phyloP scores from a whole-genome alignment of 1,139 yeast species.

The Pichia sp. region DNA sequence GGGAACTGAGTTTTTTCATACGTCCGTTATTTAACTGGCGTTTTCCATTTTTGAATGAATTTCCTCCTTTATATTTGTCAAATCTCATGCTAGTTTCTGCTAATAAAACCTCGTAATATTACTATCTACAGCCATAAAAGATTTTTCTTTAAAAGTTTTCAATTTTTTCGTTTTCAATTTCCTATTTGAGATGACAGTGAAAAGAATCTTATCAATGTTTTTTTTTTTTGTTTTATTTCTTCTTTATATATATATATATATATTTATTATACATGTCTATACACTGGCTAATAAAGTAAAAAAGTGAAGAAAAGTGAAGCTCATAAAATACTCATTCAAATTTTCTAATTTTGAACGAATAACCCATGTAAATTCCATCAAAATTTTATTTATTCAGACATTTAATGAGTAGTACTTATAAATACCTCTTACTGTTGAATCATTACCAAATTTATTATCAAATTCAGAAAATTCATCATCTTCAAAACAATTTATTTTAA shows the following conservation, averaged over 20 bases:
- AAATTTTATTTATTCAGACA: conserved; percentile 9
- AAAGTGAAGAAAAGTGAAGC: not conserved
- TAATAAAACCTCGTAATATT: too few species aligned
- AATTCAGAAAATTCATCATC: conserved; percentile 38
- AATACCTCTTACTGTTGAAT: conserved; percentile 60
- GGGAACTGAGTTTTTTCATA: too few species aligned
- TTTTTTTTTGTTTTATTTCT: not conserved
- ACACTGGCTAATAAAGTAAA: not conserved
- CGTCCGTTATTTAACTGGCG: not conserved
- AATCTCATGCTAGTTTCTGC: not conserved
- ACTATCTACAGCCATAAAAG: not conserved
- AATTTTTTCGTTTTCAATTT: not conserved
- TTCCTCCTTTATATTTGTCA: not conserved
- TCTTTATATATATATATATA: too few species aligned
- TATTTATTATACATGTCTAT: too few species aligned
- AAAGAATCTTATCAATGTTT: too few species aligned
- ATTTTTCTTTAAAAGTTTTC: not conserved
- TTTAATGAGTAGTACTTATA: conserved; percentile 52
- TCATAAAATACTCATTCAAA: not conserved
- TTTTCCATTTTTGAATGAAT: not conserved
- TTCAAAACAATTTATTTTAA: conserved; percentile 53
- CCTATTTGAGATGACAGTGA: not conserved
- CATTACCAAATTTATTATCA: conserved; percentile 58
- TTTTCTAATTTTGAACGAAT: not conserved
- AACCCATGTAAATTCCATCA: not conserved